Evolutionary conservation across 805 yeast species (phyloP), one percentile per base, ranked within the genome.

Genomic region (Cyberlindnera mycetangii): DNA sequence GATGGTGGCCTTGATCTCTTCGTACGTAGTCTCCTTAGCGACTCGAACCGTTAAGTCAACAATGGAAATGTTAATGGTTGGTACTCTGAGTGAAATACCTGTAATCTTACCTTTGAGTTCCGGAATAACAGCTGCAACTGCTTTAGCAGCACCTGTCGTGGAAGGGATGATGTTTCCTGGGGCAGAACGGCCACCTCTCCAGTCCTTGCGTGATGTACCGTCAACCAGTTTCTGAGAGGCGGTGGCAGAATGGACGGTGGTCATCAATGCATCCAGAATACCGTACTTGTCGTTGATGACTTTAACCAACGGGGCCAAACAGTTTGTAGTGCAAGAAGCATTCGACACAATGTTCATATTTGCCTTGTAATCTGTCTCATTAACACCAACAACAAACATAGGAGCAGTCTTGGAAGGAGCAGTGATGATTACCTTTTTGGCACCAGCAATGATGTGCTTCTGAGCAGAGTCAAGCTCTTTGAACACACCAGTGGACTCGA

Each of bases 161-260:
- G 85, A 80, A 69, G 86, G 86, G 61, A 81, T 81, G 65, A 81
- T 80, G 79, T 81, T 80, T 63, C 81, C 85, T 51, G 84, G 78
- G 62, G 86, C 86, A 59, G 85, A 78, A 74, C 86, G 76, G 68
- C 85, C 86, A 72, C 85, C 85, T 78, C 86, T 79, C 86, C 86
- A 80, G 73, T 80, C 86, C 72, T 81, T 81, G 73, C 78, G 83
- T 66, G 86, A 80, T 65, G 85, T 83, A 72, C 85, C 85, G 65
- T 81, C 86, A 59, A 81, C 86, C 52, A 85, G 79, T 74, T 80
- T 80, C 69, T 81, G 85, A 54, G 85, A 77, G 51, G 85, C 85
- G 51, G 85, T 80, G 70, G 78, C 72, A 62, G 85, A 77, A 74
- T 80, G 85, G 49, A 79, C 84, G 52, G 85, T 79, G 71, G 86